Conservation (phyloP, 306 rosid species). For the Oxytropis ochrocephala region DNA sequence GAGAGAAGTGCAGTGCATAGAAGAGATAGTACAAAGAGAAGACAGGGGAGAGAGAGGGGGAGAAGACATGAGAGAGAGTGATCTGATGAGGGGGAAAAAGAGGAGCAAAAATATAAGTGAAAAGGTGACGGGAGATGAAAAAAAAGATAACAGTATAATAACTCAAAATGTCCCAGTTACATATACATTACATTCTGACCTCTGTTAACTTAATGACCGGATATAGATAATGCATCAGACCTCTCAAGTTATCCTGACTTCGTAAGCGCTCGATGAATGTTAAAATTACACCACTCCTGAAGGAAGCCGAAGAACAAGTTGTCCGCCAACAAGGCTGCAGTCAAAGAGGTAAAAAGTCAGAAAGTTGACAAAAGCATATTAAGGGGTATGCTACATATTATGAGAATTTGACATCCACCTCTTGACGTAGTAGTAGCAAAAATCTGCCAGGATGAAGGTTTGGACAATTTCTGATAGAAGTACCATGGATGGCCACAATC, state of each 20-base stretch:
- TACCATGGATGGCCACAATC: slow-evolving; percentile 71
- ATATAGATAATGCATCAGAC: background rate
- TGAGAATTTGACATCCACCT: slow-evolving; percentile 34
- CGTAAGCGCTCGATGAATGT: background rate
- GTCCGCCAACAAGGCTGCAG: slow-evolving; percentile 64
- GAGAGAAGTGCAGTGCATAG: no score
- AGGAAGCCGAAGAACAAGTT: slow-evolving; percentile 69
- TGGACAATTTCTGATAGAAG: slow-evolving; percentile 69
- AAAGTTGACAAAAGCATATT: background rate
- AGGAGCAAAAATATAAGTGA: no score
- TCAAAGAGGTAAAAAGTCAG: slow-evolving; percentile 14
- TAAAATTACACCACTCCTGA: slow-evolving; percentile 54
- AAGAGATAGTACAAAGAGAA: no score
- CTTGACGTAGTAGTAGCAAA: slow-evolving; percentile 72
- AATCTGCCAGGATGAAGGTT: slow-evolving; percentile 77
- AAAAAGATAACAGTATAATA: background rate
- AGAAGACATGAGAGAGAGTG: background rate
- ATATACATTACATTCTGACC: slow-evolving; percentile 15
- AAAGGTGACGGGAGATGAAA: background rate
- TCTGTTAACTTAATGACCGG: background rate
- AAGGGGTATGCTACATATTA: background rate
- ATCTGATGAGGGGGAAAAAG: background rate
- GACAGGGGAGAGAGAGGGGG: no score
- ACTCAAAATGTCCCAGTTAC: background rate
- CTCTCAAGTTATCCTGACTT: background rate